Evolutionary conservation across 2,329 filamentous ascomycete species (phyloP).

Genomic region (Alternaria triticina): DNA sequence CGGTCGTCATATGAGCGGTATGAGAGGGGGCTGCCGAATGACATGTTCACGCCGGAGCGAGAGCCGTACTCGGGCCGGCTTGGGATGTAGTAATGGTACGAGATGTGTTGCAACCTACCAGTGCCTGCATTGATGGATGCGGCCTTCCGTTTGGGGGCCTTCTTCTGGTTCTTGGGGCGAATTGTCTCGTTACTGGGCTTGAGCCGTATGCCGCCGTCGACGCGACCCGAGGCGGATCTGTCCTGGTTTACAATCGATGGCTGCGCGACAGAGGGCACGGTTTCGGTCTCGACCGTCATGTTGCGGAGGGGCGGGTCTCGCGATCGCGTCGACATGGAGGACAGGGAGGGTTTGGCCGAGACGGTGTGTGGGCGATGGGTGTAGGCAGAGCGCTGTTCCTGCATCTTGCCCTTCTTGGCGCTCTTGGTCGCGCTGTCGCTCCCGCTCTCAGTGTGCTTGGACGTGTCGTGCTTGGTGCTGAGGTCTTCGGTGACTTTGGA

Average conservation of each 20-base stretch:
- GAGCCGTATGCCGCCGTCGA: slow-evolving; percentile 77
- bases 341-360: slow-evolving; percentile 70
- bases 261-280: slow-evolving; percentile 88
- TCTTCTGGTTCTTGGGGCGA: slow-evolving; percentile 91
- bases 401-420: slow-evolving; percentile 38
- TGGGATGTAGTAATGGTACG: slow-evolving; percentile 40
- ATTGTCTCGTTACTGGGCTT: slow-evolving; percentile 97
- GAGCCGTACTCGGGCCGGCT: slow-evolving; percentile 32
- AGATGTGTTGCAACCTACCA: slow-evolving; percentile 64
- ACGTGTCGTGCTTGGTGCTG: slow-evolving; percentile 49
- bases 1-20: slow-evolving; percentile 40
- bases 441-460: slow-evolving; percentile 61
- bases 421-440: slow-evolving; percentile 64
- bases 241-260: slow-evolving; percentile 70
- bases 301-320: slow-evolving; percentile 77
- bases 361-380: slow-evolving; percentile 54
- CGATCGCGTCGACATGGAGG: slow-evolving; percentile 70
- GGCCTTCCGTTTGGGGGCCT: slow-evolving; percentile 77
- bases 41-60: slow-evolving; percentile 35
- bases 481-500: slow-evolving; percentile 58
- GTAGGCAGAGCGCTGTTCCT: slow-evolving; percentile 55
- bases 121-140: slow-evolving; percentile 73
- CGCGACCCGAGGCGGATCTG: slow-evolving; percentile 63
- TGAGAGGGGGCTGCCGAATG: slow-evolving; percentile 39
- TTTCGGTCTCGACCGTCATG: slow-evolving; percentile 98